Evolutionary conservation across 2,329 filamentous ascomycete genomes (phyloP), one percentile per base, ranked within the genome.

Genomic region (Tolypocladium sp.): DNA sequence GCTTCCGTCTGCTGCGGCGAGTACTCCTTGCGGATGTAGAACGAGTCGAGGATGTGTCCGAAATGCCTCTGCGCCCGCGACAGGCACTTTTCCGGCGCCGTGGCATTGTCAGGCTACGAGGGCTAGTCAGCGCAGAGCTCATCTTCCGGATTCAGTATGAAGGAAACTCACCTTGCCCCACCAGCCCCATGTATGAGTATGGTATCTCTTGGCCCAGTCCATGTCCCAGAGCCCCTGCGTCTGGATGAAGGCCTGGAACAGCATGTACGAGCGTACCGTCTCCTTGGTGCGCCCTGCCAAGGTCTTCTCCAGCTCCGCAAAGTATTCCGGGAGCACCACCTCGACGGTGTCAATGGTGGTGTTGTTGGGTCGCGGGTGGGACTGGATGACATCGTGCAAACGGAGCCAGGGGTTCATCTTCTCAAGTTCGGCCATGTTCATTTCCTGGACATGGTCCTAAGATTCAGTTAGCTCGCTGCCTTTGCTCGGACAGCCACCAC

Each of bases 231-330:
- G 22, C 6, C 61, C 38, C 9, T 59, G 55, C 10, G 61, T 61
- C 61, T 66, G 63, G 20, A 63, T 25, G 30, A 62, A 66, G 5
- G 57, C 40, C 55, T 66, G 62, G 61, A 60, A 63, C 4, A 62
- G 20, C 4, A 63, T 22, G 52, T 59, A 66, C 2, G 59, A 60
- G 17, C 64, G 59, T 6, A 65, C 27, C 4, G 58, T 58, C 17
- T 55, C 42, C 38, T 49, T 49, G 33, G 41, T 35, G 12, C 22
- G 41, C 25, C 7, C 7, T 9, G 1, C 33, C 25, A 46, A 8
- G 15, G 37, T 15, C 9, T 33, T 10, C 27, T 46, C 56, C 9
- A 65, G 22, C 1, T 40, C 13, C 54, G 6, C 15, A 40, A 58
- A 61, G 57, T 60, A 61, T 2, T 51, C 22, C 2, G 60, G 60